A percentile compares a stretch with the other conserved stretches of the same genome.
phyloP scores from a whole-genome alignment of 2,329 filamentous ascomycete species.

The Colletotrichum theobromicola region DNA sequence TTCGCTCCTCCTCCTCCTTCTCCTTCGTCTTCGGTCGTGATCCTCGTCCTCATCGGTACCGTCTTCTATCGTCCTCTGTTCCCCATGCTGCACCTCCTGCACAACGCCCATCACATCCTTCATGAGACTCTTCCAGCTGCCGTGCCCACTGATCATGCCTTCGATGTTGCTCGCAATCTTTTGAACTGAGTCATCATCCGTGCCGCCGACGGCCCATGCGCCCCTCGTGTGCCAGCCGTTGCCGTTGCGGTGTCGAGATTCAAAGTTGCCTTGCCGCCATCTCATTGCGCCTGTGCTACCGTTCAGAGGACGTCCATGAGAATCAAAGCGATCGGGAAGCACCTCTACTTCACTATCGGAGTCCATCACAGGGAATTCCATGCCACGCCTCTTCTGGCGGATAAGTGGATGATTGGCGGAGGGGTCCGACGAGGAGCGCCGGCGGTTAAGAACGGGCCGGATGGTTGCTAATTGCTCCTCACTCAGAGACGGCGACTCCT shows the following conservation, averaged over 20 bases:
- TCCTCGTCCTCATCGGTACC: conserved; percentile 24
- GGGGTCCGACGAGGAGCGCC: conserved; percentile 37
- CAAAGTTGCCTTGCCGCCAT: conserved; percentile 48
- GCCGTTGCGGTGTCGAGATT: conserved; percentile 35
- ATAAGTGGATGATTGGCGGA: conserved; percentile 29
- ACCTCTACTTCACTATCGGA: conserved; percentile 45
- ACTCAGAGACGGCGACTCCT: conserved; percentile 11
- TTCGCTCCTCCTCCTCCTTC: conserved; percentile 20
- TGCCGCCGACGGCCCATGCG: conserved; percentile 50
- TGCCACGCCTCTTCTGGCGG: conserved; percentile 23
- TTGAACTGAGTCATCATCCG: conserved; percentile 47
- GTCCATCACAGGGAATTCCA: conserved; percentile 24
- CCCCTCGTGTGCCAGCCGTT: conserved; percentile 44
- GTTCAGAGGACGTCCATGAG: conserved; percentile 45
- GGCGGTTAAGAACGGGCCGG: conserved; percentile 24
- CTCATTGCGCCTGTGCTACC: conserved; percentile 18
- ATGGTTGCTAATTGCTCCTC: conserved; percentile 20
- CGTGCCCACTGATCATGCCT: conserved; percentile 32
- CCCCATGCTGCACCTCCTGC: conserved; percentile 9
- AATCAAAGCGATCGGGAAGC: conserved; percentile 54
- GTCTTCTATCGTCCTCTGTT: conserved; percentile 16
- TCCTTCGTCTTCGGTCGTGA: conserved; percentile 5
- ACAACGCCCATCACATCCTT: conserved; percentile 32
- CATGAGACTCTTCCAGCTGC: conserved; percentile 35
- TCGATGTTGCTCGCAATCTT: conserved; percentile 40